Percentiles rank a stretch among this genome's conserved stretches.
Conservation (phyloP, 1,284 basidiomycete species). For the Mycosarcoma maydis region DNA sequence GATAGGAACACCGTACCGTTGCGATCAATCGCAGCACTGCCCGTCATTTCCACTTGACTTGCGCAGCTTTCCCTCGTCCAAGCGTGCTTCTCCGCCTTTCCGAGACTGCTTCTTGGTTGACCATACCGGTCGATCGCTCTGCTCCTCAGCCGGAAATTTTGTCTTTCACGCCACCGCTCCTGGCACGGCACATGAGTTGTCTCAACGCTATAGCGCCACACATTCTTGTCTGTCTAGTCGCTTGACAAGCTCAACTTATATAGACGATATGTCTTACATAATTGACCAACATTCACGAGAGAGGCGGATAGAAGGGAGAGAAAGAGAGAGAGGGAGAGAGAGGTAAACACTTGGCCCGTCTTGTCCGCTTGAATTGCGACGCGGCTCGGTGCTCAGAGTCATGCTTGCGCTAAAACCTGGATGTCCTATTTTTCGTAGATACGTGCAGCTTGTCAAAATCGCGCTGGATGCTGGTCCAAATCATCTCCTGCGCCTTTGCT, state of each 20-base stretch:
- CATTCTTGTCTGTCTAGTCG: not conserved
- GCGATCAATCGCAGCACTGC: constrained; percentile 15
- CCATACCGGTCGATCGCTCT: not conserved
- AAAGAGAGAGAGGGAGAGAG: too few relatives aligned
- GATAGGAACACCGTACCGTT: constrained; percentile 14
- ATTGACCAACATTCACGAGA: not conserved
- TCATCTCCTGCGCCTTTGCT: not conserved
- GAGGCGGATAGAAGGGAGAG: too few relatives aligned
- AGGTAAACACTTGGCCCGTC: too few relatives aligned
- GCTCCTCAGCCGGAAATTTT: not conserved
- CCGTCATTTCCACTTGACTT: constrained; percentile 22
- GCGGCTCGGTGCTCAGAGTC: not conserved
- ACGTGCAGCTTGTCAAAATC: constrained; percentile 26
- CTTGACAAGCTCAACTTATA: not conserved
- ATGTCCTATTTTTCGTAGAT: constrained; percentile 7
- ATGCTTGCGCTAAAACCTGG: constrained; percentile 5
- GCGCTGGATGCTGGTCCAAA: constrained; percentile 9
- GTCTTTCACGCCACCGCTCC: too few relatives aligned
- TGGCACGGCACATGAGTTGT: too few relatives aligned
- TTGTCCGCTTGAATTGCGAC: too few relatives aligned
- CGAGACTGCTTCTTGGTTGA: not conserved
- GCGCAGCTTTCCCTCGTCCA: not conserved
- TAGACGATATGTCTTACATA: not conserved
- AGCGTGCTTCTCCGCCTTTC: constrained; percentile 2
- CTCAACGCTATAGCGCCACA: too few relatives aligned